phyloP scores from a whole-genome alignment of 1,284 basidiomycete species.

The Kalmanozyma brasiliensis region DNA sequence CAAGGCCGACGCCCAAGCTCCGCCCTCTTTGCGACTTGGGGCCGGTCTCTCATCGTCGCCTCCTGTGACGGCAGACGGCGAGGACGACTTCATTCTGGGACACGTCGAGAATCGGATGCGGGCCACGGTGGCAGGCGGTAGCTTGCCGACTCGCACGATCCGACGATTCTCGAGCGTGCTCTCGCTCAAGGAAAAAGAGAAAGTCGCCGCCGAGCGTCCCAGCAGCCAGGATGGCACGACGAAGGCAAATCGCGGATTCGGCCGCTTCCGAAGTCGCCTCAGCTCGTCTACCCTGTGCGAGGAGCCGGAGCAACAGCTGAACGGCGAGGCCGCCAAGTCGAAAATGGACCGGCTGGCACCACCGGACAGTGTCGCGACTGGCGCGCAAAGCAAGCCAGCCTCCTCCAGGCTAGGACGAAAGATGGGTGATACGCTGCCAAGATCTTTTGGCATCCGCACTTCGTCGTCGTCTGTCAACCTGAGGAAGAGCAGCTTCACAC shows the following conservation, averaged over 20 bases:
- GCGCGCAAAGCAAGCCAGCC: slow-evolving; percentile 1
- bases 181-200: slow-evolving; percentile 28
- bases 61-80: slow-evolving; percentile 2
- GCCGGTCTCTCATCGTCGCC: slow-evolving; percentile 17
- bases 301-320: slow-evolving; percentile 18
- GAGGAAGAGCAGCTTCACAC: background rate
- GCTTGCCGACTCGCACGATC: slow-evolving; percentile 19
- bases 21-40: slow-evolving; percentile 8
- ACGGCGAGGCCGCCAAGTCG: background rate
- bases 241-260: slow-evolving; percentile 24
- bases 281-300: slow-evolving; percentile 26
- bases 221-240: slow-evolving; percentile 24
- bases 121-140: slow-evolving; percentile 20
- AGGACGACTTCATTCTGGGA: slow-evolving; percentile 41
- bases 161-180: slow-evolving; percentile 45
- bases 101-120: slow-evolving; percentile 32
- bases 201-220: slow-evolving; percentile 23
- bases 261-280: slow-evolving; percentile 34
- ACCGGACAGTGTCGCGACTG: slow-evolving; percentile 1
- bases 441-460: slow-evolving; percentile 21
- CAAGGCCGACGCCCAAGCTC: slow-evolving; percentile 33
- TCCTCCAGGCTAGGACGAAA: slow-evolving; percentile 13
- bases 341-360: background rate
- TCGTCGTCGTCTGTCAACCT: slow-evolving; percentile 1
- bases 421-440: slow-evolving; percentile 23